Evolutionary conservation across 139 green algal species (phyloP).

Genomic region (Yamagishiella unicocca): DNA sequence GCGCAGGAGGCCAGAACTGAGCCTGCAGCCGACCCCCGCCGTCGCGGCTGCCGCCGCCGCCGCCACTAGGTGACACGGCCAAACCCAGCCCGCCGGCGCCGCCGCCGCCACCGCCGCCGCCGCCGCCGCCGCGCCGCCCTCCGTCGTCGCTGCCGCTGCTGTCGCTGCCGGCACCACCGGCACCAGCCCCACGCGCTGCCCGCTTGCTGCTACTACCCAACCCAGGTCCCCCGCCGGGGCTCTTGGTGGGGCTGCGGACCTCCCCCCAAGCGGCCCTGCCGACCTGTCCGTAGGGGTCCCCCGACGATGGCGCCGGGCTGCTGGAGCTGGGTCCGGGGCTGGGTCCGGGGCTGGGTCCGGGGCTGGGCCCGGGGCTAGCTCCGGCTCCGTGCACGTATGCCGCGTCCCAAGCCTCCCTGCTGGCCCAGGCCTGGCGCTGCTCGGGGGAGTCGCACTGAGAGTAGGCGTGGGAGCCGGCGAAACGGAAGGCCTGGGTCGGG

Average conservation of each 20-base stretch:
- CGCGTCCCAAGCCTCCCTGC: constrained; percentile 38
- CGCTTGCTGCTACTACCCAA: background rate
- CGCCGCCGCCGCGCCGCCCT: background rate
- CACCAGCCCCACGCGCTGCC: background rate
- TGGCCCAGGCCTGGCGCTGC: constrained; percentile 27
- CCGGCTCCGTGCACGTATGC: background rate
- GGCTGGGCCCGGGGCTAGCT: background rate
- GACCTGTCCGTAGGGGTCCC: too few species aligned
- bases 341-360: background rate
- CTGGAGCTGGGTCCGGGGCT: background rate
- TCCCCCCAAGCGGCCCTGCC: too few species aligned
- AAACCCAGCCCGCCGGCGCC: background rate
- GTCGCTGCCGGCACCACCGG: background rate
- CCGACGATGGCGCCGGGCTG: background rate
- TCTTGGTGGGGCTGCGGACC: too few species aligned
- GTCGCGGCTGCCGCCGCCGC: background rate
- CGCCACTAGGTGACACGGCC: background rate
- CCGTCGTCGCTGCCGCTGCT: background rate
- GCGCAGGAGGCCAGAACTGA: constrained; percentile 29
- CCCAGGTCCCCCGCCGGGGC: background rate
- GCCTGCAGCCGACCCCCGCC: background rate
- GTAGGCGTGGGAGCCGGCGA: constrained; percentile 35
- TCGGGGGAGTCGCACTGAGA: background rate
- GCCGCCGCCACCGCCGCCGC: background rate
- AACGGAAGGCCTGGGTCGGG: constrained; percentile 21